Evolutionary conservation across 495 filamentous ascomycete species (phyloP), one percentile per base, ranked within the genome.

Genomic region (Penicillium cataractarum): DNA sequence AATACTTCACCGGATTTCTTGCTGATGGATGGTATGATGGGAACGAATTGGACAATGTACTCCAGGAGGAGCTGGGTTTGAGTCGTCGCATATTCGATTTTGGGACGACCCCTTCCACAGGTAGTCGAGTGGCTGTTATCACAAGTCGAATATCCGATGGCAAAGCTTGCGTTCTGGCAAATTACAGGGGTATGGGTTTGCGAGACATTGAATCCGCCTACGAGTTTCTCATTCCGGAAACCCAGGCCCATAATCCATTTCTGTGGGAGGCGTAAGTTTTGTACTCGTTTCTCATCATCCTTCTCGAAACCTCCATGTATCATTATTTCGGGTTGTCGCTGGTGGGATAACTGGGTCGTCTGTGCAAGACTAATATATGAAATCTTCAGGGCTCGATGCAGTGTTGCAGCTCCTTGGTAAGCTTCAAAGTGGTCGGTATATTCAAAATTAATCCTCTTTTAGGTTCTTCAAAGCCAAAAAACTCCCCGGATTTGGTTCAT

Each of bases 401-500:
- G 66, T 37, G 63, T 68, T 32, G 70, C 70, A 12, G 66, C 70
- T 27, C 66, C 61, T 1, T 58, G 60, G 64, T 72, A 61, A 64
- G 61, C 17, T 15, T 44, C 17, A 44, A 37, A 17, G 29, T 32
- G 10, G 33, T 21, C 12, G 7, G 35, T 17, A 29, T 15, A 15
- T 31, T 55, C 29, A 31, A 31, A 15, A 46, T 46, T 55, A 48
- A 17, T 40, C 29, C 29, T 31, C 3, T 31, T 31, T 31, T 7
- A 72, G 73, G 57, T 76, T 65, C 53, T 77, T 77, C 59, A 55
- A 52, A n/a, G 64, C 72, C 4, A 74, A 73, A 40, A n/a, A 46
- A 26, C 66, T 80, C 10, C 50, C 62, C 12, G 69, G 70, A 3
- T 57, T 77, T 33, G 72, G 72, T 9, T 68, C 70, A 0, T 71